Percentiles rank a stretch among this genome's conserved stretches.
phyloP scores from a whole-genome alignment of 176 grass and related monocot genomes.

The Saccharum spontaneum region DNA sequence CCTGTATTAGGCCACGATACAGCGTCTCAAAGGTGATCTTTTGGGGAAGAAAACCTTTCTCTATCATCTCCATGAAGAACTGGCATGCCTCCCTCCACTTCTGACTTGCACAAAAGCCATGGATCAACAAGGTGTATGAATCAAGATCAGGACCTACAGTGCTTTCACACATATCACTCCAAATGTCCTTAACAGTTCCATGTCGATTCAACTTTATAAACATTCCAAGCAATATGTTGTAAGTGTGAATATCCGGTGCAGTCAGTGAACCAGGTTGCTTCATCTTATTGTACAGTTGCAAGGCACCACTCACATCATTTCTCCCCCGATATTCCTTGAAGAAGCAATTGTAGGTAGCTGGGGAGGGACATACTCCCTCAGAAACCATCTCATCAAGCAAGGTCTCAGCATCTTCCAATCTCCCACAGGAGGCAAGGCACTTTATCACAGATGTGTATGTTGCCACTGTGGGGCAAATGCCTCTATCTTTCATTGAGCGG shows the following conservation, averaged over 20 bases:
- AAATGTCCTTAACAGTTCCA: slow-evolving; percentile 57
- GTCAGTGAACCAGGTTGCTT: slow-evolving; percentile 55
- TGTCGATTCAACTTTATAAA: slow-evolving; percentile 64
- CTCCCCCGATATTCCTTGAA: slow-evolving; percentile 92
- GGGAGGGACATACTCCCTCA: slow-evolving; percentile 61
- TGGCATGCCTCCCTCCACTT: slow-evolving; percentile 93
- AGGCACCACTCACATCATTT: slow-evolving; percentile 63
- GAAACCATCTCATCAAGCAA: slow-evolving; percentile 82
- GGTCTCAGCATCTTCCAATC: slow-evolving; percentile 64
- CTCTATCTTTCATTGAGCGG: slow-evolving; percentile 68
- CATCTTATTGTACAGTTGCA: slow-evolving; percentile 80
- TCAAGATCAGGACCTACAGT: slow-evolving; percentile 84
- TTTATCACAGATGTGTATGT: slow-evolving; percentile 95
- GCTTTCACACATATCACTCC: slow-evolving; percentile 72
- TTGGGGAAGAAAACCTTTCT: slow-evolving; percentile 91
- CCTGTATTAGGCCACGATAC: slow-evolving; percentile 87
- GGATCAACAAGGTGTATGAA: slow-evolving; percentile 87
- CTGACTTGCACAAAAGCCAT: slow-evolving; percentile 64
- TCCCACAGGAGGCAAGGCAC: slow-evolving; percentile 86
- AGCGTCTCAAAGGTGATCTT: slow-evolving; percentile 86
- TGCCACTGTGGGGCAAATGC: slow-evolving; percentile 77
- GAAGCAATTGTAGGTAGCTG: slow-evolving; percentile 87
- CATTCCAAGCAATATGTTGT: slow-evolving; percentile 90
- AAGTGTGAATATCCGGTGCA: slow-evolving; percentile 74
- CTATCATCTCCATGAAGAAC: slow-evolving; percentile 99